phyloP scores from a whole-genome alignment of 75 land plant species.

The Pinus taeda region DNA sequence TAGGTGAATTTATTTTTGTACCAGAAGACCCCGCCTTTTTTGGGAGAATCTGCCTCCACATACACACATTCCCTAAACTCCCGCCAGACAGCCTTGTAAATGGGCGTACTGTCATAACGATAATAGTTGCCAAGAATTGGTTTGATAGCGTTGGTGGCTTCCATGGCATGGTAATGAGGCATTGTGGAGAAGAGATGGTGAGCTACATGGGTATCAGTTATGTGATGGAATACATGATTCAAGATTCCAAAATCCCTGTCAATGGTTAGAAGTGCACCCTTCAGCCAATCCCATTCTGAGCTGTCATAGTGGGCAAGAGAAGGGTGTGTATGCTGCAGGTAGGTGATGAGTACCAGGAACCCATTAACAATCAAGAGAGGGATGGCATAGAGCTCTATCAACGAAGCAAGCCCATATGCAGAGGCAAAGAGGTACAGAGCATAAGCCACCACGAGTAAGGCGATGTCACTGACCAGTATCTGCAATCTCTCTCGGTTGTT shows the following conservation, averaged over 20 bases:
- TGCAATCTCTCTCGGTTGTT: too few relatives aligned
- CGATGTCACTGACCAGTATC: too few relatives aligned
- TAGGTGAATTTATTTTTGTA: constrained; percentile 25
- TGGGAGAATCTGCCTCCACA: constrained; percentile 43
- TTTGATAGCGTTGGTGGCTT: constrained; percentile 71
- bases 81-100: constrained; percentile 62
- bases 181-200: constrained; percentile 84
- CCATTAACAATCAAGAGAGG: constrained; percentile 59
- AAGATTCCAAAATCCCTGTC: constrained; percentile 81
- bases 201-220: constrained; percentile 57
- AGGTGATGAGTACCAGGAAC: constrained; percentile 71
- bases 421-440: too few relatives aligned
- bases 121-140: constrained; percentile 70
- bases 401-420: too few relatives aligned
- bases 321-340: constrained; percentile 82
- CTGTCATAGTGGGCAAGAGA: constrained; percentile 67
- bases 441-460: too few relatives aligned
- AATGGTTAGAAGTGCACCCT: constrained; percentile 68
- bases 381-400: too few relatives aligned
- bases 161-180: constrained; percentile 86
- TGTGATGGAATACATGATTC: constrained; percentile 79
- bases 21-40: constrained; percentile 58
- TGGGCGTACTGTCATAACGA: constrained; percentile 57
- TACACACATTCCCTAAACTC: constrained; percentile 72
- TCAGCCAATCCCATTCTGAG: constrained; percentile 81